Evolutionary conservation across 495 filamentous ascomycete species (phyloP), one percentile per base, ranked within the genome.

Genomic region (Chaetomium fimeti): DNA sequence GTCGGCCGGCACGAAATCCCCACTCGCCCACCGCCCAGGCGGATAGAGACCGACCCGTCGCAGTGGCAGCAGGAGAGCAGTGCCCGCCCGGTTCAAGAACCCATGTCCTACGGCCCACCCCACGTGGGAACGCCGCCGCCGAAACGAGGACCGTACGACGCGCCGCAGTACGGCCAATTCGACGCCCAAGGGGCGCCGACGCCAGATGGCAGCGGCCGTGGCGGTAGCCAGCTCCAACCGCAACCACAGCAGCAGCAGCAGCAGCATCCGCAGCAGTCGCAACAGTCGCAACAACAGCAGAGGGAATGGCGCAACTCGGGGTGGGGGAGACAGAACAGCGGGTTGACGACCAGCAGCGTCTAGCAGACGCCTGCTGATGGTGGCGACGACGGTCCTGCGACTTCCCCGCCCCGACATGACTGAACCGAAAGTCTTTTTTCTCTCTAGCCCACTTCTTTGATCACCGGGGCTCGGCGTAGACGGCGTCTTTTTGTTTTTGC

Each of bases 61-160:
- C 83, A 87, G 5, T 91, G 88, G 88, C 88, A 91, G 63, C 88
- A 90, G 70, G 92, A 95, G 73, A 88, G 83, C 62, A 91, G 88
- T 32, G 92, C 89, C 27, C 84, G 89, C 27, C 90, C 92, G 67
- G 85, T 94, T 16, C 87, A 89, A 65, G 88, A 87, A 11, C 84
- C 85, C 22, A 64, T 76, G 43, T 80, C 80, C 16, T 27, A 43
- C 13, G 51, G 24, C 9, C 48, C 49, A 4, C n/a, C 43, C 29
- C 74, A 76, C 18, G 29, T 36, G 11, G 78, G 71, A 28, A 79
- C 78, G 8, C 82, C 81, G 43, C 79, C 80, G 12, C 77, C 74
- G 16, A 77, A 73, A 48, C 61, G 70, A 73, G 80, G 73, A 70
- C 78, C 75, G 71, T 57, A 71, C 57, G 71, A 74, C 5, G 61